Conservation (phyloP, 768 basidiomycete genomes). For the Phlegmacium glaucopus region DNA sequence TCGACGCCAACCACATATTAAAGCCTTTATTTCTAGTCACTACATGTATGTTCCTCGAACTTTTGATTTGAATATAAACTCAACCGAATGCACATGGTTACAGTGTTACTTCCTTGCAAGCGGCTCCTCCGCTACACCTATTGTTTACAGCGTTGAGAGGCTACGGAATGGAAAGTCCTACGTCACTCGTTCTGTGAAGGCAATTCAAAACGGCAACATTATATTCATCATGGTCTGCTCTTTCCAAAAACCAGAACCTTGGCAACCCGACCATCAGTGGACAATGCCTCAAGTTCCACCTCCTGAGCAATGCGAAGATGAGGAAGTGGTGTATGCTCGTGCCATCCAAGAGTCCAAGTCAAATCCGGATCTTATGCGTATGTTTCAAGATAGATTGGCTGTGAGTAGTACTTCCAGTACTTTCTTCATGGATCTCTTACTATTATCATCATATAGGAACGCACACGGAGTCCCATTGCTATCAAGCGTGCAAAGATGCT, state of each 20-base stretch:
- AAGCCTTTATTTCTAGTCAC: conserved; percentile 42
- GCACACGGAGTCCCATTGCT: conserved; percentile 64
- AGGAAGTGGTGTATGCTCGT: conserved; percentile 39
- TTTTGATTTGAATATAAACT: background rate
- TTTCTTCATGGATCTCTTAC: no score
- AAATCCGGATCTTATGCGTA: conserved; percentile 30
- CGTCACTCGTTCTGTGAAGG: conserved; percentile 61
- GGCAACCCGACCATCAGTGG: conserved; percentile 69
- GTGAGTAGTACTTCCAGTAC: conserved; percentile 16
- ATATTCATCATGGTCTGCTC: conserved; percentile 71
- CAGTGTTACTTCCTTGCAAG: conserved; percentile 83
- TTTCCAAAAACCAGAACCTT: conserved; percentile 76
- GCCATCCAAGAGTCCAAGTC: conserved; percentile 31
- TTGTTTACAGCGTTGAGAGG: conserved; percentile 76
- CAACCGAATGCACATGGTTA: background rate
- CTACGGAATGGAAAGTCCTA: conserved; percentile 76
- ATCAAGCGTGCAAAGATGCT: conserved; percentile 52
- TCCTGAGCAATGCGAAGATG: conserved; percentile 63
- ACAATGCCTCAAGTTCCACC: conserved; percentile 56
- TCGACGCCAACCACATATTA: background rate
- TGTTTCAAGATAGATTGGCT: conserved; percentile 25
- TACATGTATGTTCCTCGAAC: conserved; percentile 52
- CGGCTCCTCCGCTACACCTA: conserved; percentile 68
- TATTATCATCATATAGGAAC: conserved; percentile 44
- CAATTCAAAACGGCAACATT: conserved; percentile 47